phyloP scores from a whole-genome alignment of 2,329 filamentous ascomycete species.

The Akanthomyces uredinophilus region DNA sequence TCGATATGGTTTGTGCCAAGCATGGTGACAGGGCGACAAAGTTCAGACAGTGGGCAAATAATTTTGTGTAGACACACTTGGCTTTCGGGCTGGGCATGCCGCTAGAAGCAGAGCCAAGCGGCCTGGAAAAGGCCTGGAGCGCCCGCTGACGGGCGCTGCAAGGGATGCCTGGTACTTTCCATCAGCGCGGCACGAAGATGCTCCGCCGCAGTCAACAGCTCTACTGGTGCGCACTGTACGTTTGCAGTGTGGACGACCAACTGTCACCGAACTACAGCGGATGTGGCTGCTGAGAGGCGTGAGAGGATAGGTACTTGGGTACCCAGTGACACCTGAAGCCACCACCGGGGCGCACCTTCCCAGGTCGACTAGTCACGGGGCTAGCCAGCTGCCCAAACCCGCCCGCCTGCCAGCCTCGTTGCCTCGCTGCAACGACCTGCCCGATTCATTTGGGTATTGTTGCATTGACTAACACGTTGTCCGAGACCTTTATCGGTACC shows the following conservation, averaged over 20 bases:
- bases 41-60: too few species aligned
- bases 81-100: too few species aligned
- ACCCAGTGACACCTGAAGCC: background rate
- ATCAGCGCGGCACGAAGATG: background rate
- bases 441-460: background rate
- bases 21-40: too few species aligned
- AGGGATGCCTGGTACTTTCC: too few species aligned
- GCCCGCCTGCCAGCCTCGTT: background rate
- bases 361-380: background rate
- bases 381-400: background rate
- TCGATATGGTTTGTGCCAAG: too few species aligned
- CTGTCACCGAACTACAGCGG: background rate
- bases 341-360: background rate
- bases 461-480: background rate
- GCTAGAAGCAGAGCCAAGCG: too few species aligned
- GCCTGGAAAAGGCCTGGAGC: too few species aligned
- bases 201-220: too few species aligned
- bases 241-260: too few species aligned
- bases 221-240: too few species aligned
- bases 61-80: too few species aligned
- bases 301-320: too few species aligned
- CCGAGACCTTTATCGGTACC: constrained; percentile 9
- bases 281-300: background rate
- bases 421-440: background rate
- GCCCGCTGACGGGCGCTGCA: background rate